Base-by-base conservation (phyloP, 2,329 filamentous ascomycete species). In the Polychaeton citri region DNA sequence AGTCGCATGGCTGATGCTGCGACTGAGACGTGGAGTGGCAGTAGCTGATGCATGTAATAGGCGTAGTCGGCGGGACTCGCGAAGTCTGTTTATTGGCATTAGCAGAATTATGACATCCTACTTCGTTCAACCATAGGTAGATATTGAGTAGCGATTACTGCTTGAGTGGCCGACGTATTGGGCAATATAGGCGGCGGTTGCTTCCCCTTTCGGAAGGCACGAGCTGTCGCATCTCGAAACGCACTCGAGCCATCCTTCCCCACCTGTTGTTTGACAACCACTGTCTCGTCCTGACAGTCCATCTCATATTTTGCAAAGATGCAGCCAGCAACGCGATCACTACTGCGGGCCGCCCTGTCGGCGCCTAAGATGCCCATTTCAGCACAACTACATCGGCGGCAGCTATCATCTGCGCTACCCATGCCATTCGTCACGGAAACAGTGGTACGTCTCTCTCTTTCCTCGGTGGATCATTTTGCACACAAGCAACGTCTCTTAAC, bases 361-460 rank as follows among this genome's bases (percentile, higher is more conserved):
- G 5, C 40, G 4, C 39, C 44, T 24, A 30, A 42, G 17, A 34
- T 46, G n/a, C 43, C 42, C 10, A 35, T 43, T 33, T 19, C 20
- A 15, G 20, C 40, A 20, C 36, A 35, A 36, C 47, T 40, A 7
- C 47, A 44, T 12, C 33, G 38, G 16, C 38, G 36, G 30, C 51
- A 49, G 13, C 53, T 61, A 3, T 51, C 43, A 38, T 54, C 57
- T 42, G 63, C 60, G 44, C 53, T 64, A 15, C 65, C 65, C 19
- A 65, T 65, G 47, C 66, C 66, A 18, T 69, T 61, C 40, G 64
- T 69, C 34, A 69, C 66, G 24, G 65, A 68, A 47, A 66, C 64
- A 40, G 55, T 65, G 24, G 62, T 64, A 59, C 36, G 60, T 48
- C 21, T 24, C 16, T 9, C 31, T 4, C 24, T 21, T 21, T 17